Evolutionary conservation across 78 protist genomes (phyloP).

Genomic region (Paratrimastix pyriformis): DNA sequence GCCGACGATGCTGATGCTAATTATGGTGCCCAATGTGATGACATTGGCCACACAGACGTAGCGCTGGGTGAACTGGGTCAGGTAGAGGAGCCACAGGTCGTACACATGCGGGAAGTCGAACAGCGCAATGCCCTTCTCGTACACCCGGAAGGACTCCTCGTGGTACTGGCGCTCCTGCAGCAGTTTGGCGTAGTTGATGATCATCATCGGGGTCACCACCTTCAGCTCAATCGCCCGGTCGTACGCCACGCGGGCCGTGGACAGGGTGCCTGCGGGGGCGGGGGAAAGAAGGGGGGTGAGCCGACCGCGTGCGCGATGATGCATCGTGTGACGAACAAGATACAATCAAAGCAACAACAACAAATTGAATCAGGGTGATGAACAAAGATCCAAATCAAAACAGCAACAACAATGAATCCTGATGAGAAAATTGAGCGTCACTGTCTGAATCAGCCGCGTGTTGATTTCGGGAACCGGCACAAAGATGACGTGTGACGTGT

Average conservation of each 20-base stretch:
- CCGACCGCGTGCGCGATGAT: not conserved
- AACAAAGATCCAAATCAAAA: too few relatives aligned
- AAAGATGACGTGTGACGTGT: too few relatives aligned
- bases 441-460: too few relatives aligned
- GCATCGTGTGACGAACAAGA: not conserved
- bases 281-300: not conserved
- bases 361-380: too few relatives aligned
- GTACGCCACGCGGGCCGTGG: conserved; percentile 46
- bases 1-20: too few relatives aligned
- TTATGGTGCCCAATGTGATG: not conserved
- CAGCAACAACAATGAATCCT: too few relatives aligned
- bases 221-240: conserved; percentile 62
- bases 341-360: not conserved
- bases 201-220: conserved; percentile 69
- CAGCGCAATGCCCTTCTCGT: conserved; percentile 67
- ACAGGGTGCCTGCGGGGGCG: conserved; percentile 9
- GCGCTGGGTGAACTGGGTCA: conserved; percentile 74
- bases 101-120: conserved; percentile 74
- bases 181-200: conserved; percentile 75
- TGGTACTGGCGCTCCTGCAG: conserved; percentile 73
- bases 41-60: conserved; percentile 40
- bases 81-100: conserved; percentile 79
- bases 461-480: too few relatives aligned
- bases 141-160: conserved; percentile 78
- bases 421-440: too few relatives aligned